Base-by-base conservation (phyloP, 768 basidiomycete species). In the Mycena sanguinolenta region DNA sequence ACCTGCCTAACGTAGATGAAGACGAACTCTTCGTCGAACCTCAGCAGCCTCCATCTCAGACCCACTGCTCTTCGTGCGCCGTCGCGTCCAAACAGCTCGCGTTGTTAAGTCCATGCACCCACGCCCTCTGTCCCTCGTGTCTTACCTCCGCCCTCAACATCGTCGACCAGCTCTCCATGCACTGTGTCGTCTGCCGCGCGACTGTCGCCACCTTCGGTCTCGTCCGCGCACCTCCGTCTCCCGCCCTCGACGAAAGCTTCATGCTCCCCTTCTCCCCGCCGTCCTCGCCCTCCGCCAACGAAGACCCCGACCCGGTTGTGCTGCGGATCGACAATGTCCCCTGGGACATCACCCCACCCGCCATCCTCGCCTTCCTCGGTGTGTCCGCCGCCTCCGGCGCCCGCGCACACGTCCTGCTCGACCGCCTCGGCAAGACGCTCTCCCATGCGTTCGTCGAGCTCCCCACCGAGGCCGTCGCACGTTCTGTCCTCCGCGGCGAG, bases 271-370 rank as follows among this genome's bases (percentile, higher is more conserved):
- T 63, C 57, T 75, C 74, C 57, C 71, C 68, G 10, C 54, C 65
- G 13, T 42, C 65, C 30, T 55, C 74, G 7, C 73, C 75, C 12
- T 46, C 60, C 8, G 23, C 36, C 17, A 72, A 68, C 58, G 71
- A 60, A 49, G 86, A 89, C 39, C 82, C 85, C 28, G 84, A 46
- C 44, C 44, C 85, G 27, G 84, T 90, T 34, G 94, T 95, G 16
- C 84, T 96, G 52, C 84, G 95, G 28, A 92, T 96, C 73, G 95
- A 95, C 77, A 95, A 96, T 75, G 93, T 95, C 63, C 95, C 95
- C 58, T 95, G 94, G 94, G 95, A 96, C 77, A 95, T 96, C 67
- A 95, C 95, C 0, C 95, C 95, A 6, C 86, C 88, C 23, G 90
- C 88, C 63, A 92, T 95, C 61, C 80, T 78, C 13, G 80, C 82